Percentiles rank a stretch among this genome's conserved stretches.
Evolutionary conservation across 1,284 basidiomycete genomes (phyloP).

Genomic region (Abortiporus biennis): DNA sequence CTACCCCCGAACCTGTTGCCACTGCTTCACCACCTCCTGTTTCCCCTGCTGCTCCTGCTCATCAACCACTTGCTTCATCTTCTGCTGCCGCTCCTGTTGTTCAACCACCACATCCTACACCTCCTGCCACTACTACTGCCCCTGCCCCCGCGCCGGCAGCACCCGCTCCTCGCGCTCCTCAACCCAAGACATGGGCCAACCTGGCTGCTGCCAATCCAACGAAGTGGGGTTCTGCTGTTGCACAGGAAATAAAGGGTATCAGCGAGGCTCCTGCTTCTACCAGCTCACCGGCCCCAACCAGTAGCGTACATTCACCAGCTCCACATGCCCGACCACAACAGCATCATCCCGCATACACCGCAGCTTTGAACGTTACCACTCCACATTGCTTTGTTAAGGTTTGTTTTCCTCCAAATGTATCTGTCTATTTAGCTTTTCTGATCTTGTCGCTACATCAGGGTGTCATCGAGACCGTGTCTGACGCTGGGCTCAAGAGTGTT

Average conservation of each 20-base stretch:
- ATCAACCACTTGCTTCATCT: conserved; percentile 36
- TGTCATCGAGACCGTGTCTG: conserved; percentile 70
- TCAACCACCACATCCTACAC: conserved; percentile 24
- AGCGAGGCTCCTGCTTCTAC: conserved; percentile 51
- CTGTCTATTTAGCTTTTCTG: conserved; percentile 4
- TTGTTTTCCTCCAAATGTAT: conserved; percentile 15
- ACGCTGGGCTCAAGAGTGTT: conserved; percentile 48
- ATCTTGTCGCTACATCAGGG: conserved; percentile 37
- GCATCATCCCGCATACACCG: conserved; percentile 38
- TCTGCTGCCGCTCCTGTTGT: conserved; percentile 16
- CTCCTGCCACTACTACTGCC: conserved; percentile 29
- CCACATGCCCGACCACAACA: conserved; percentile 28
- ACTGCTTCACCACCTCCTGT: conserved; percentile 39
- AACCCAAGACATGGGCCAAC: conserved; percentile 84
- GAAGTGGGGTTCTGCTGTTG: conserved; percentile 79
- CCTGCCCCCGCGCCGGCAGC: conserved; percentile 30
- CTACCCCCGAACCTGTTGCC: conserved; percentile 27
- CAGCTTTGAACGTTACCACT: conserved; percentile 59
- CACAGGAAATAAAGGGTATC: conserved; percentile 65
- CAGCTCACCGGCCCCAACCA: conserved; percentile 37
- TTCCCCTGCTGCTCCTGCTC: conserved; percentile 26
- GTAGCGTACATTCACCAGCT: conserved; percentile 46
- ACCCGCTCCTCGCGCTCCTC: no score
- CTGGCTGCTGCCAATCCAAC: conserved; percentile 77
- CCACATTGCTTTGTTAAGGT: conserved; percentile 89